Percentiles rank a stretch among this genome's conserved stretches.
Conservation (phyloP, 2,329 filamentous ascomycete genomes). For the Talaromyces sp. region DNA sequence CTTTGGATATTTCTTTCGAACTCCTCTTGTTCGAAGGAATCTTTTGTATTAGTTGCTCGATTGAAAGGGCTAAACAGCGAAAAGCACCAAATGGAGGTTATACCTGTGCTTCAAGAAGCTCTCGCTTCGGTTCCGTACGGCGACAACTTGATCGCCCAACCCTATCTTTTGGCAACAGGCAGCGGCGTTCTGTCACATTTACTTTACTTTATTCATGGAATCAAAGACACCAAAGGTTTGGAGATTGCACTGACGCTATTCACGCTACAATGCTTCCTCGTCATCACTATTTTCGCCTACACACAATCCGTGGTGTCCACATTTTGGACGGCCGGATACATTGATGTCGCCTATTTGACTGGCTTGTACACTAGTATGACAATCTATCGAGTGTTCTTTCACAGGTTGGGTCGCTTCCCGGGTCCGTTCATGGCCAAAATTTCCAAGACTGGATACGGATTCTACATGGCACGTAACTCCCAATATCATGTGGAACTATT, state of each 20-base stretch:
- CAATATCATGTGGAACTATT: slow-evolving; percentile 21
- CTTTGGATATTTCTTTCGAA: not conserved
- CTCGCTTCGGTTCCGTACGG: not conserved
- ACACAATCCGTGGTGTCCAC: not conserved
- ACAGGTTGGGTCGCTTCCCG: slow-evolving; percentile 10
- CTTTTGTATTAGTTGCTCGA: not conserved
- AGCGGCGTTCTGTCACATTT: not conserved
- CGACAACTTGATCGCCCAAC: not conserved
- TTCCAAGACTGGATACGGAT: slow-evolving; percentile 8
- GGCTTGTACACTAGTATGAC: slow-evolving; percentile 5
- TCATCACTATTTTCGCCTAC: not conserved
- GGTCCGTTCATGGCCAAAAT: slow-evolving; percentile 13
- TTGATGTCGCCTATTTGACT: not conserved
- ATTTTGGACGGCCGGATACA: not conserved
- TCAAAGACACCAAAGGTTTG: not conserved
- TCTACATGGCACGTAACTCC: not conserved
- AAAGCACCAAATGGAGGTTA: not conserved
- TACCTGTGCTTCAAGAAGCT: not conserved
- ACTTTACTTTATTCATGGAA: not conserved
- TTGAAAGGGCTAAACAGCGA: not conserved
- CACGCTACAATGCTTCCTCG: not conserved
- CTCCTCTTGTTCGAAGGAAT: not conserved
- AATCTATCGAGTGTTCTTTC: slow-evolving; percentile 11
- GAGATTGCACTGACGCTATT: not conserved
- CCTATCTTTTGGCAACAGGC: not conserved